Evolutionary conservation across 139 green algal species (phyloP).

Genomic region (Yamagishiella unicocca): DNA sequence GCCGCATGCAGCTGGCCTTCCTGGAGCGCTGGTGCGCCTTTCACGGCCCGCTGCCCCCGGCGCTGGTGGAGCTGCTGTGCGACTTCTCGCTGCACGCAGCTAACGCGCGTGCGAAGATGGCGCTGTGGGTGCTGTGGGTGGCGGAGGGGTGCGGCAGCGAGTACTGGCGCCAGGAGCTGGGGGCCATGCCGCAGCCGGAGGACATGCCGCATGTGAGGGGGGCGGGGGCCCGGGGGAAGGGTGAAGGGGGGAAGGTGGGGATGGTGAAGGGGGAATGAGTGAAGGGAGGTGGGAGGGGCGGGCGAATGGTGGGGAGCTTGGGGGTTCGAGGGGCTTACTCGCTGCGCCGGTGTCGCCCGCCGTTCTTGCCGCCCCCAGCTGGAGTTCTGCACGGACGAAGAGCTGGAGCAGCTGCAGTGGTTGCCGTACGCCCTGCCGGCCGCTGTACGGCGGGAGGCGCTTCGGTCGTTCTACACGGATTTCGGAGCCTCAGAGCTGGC

Average conservation of each 20-base stretch:
- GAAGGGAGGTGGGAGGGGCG: not conserved
- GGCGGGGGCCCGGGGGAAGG: not conserved
- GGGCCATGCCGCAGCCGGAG: not conserved
- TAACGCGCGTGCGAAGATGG: conserved; percentile 23
- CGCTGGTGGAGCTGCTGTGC: not conserved
- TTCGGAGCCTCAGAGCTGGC: conserved; percentile 14
- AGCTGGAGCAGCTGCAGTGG: conserved; percentile 36
- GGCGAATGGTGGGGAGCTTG: not conserved
- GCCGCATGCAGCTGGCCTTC: conserved; percentile 4
- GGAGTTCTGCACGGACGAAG: conserved; percentile 19
- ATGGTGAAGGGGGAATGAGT: not conserved
- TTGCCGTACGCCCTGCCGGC: conserved; percentile 8
- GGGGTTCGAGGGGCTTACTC: not conserved
- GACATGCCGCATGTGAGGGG: conserved; percentile 11
- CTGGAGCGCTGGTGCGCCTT: not conserved
- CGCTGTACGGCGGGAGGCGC: not conserved
- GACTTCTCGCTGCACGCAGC: conserved; percentile 7
- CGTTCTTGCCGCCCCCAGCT: not conserved
- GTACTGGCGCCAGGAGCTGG: conserved; percentile 16
- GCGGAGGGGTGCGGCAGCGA: not conserved
- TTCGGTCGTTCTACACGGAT: not conserved
- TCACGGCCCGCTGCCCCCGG: conserved; percentile 26
- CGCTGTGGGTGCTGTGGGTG: conserved; percentile 43
- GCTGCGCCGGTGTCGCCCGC: not conserved
- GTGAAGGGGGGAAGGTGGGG: not conserved